Conservation (phyloP, 2,329 filamentous ascomycete species). For the Alternaria atra region DNA sequence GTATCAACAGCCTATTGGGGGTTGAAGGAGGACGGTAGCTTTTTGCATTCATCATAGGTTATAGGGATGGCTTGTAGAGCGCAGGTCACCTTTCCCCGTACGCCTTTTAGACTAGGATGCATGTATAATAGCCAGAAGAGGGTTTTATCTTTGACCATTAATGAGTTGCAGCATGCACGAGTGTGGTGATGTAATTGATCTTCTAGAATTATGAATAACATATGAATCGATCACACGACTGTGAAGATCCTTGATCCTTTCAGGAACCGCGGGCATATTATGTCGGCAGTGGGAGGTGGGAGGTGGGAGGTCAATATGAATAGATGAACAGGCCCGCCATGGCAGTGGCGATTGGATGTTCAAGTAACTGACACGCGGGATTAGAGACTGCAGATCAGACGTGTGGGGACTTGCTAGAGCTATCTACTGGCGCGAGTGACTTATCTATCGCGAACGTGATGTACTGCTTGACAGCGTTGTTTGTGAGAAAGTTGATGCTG, state of each 20-base stretch:
- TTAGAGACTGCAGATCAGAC: not conserved
- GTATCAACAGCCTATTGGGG: slow-evolving; percentile 30
- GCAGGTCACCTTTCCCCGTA: slow-evolving; percentile 32
- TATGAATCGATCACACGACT: slow-evolving; percentile 9
- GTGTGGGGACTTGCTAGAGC: not conserved
- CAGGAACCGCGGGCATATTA: not conserved
- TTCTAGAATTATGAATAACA: not conserved
- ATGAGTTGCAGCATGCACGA: not conserved
- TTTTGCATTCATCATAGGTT: slow-evolving; percentile 34
- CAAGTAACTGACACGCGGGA: not conserved
- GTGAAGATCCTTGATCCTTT: slow-evolving; percentile 1
- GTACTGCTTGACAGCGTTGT: not conserved
- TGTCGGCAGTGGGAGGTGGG: not conserved
- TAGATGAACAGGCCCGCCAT: slow-evolving; percentile 1
- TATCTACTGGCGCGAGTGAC: not conserved
- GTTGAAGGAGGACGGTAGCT: slow-evolving; percentile 19
- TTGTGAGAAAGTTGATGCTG: not conserved
- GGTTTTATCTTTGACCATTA: slow-evolving; percentile 19
- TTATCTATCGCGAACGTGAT: not conserved
- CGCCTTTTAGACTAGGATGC: slow-evolving; percentile 33
- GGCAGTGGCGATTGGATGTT: slow-evolving; percentile 5
- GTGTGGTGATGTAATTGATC: not conserved
- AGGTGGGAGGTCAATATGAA: slow-evolving; percentile 14
- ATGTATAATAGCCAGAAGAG: slow-evolving; percentile 39
- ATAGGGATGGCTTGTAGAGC: slow-evolving; percentile 34